Conservation (phyloP, 2,329 filamentous ascomycete species). For the Nigrospora oryzae region DNA sequence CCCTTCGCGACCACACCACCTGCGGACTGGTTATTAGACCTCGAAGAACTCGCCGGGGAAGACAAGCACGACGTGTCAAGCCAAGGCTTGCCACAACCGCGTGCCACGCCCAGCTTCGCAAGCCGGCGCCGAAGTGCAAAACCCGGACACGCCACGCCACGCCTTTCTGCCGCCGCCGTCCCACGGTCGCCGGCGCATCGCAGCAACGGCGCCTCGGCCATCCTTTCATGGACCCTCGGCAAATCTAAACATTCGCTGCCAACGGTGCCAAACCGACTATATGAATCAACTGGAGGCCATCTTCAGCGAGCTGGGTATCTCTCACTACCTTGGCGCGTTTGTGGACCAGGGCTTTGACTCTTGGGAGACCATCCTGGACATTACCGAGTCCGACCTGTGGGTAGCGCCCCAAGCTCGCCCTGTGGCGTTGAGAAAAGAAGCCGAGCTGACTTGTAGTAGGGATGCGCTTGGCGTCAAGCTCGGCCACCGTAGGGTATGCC, state of each 20-base stretch:
- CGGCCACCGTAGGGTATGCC: constrained; percentile 67
- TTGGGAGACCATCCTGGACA: constrained; percentile 77
- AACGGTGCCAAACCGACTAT: constrained; percentile 15
- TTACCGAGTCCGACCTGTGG: constrained; percentile 76
- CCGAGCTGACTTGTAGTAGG: constrained; percentile 27
- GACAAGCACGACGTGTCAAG: no score
- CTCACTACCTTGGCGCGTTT: constrained; percentile 67
- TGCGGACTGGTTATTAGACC: no score
- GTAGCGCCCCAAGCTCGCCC: constrained; percentile 17
- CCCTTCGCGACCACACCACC: no score
- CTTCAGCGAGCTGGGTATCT: constrained; percentile 68
- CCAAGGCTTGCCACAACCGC: no score
- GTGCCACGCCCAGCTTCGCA: no score
- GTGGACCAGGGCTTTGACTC: constrained; percentile 75
- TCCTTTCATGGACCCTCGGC: not conserved
- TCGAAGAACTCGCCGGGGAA: no score
- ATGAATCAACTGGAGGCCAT: constrained; percentile 58
- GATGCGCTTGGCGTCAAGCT: constrained; percentile 70
- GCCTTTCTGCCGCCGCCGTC: no score
- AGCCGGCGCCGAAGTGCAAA: no score
- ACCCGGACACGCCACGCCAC: no score
- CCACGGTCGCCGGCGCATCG: no score
- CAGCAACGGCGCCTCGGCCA: no score
- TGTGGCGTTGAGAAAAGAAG: no score
- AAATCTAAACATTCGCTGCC: not conserved